phyloP scores from a whole-genome alignment of 495 filamentous ascomycete species.

The Xylona heveae region DNA sequence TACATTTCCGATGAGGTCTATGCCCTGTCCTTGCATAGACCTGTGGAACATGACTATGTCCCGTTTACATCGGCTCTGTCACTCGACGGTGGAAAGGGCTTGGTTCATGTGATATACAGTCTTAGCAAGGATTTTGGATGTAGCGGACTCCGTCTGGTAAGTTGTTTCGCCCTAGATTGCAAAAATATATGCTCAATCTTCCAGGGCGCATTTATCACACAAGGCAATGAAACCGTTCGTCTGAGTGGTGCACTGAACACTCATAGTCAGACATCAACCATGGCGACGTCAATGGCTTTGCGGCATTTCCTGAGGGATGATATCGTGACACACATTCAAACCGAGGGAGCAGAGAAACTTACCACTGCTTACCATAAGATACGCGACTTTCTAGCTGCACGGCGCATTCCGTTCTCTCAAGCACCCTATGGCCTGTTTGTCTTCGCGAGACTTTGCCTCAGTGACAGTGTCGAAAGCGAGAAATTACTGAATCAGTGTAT shows the following conservation, averaged over 20 bases:
- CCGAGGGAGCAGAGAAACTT: too few species aligned
- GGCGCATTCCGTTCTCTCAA: too few species aligned
- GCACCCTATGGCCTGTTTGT: not conserved
- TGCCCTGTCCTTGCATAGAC: constrained; percentile 6
- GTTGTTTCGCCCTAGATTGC: not conserved
- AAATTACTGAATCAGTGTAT: not conserved
- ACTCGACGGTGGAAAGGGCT: too few species aligned
- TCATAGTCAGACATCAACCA: not conserved
- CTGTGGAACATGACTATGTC: not conserved
- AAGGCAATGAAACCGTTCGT: not conserved
- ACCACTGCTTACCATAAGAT: too few species aligned
- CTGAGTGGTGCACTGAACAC: not conserved
- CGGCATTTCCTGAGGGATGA: too few species aligned
- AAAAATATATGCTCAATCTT: too few species aligned
- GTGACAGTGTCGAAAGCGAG: not conserved
- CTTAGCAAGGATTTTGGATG: constrained; percentile 10
- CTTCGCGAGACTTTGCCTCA: not conserved
- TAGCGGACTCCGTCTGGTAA: constrained; percentile 8
- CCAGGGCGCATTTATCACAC: not conserved
- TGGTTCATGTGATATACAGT: constrained; percentile 8
- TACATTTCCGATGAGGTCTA: constrained; percentile 17
- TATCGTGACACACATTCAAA: too few species aligned
- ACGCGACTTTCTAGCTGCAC: too few species aligned
- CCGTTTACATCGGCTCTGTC: constrained; percentile 5
- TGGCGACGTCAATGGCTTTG: too few species aligned